Evolutionary conservation across 352 stramenopile species (phyloP).

Genomic region (Peronosclerospora sorghi): DNA sequence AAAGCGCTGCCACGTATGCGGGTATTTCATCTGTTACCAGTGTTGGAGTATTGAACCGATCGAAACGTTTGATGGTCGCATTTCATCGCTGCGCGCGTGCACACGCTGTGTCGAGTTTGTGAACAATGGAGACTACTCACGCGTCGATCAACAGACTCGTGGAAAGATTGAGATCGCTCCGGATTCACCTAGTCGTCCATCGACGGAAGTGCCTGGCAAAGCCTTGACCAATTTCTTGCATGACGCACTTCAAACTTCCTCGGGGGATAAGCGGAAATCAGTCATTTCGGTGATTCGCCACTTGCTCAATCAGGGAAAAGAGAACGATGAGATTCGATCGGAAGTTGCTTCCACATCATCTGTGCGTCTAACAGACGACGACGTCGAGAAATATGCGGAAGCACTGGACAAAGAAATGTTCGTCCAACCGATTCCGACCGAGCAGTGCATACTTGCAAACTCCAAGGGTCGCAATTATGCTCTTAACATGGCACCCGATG

Average conservation of each 20-base stretch:
- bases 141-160: conserved; percentile 21
- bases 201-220: conserved; percentile 11
- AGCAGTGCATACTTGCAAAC: conserved; percentile 28
- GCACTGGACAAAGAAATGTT: conserved; percentile 24
- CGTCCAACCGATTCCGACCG: conserved; percentile 16
- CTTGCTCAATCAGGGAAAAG: conserved; percentile 35
- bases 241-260: conserved; percentile 20
- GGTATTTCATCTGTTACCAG: too few species aligned
- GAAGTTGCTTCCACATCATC: conserved; percentile 8
- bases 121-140: conserved; percentile 36
- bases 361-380: conserved; percentile 15
- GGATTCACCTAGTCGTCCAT: conserved; percentile 6
- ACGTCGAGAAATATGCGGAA: conserved; percentile 18
- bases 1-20: too few species aligned
- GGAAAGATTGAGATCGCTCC: conserved; percentile 17
- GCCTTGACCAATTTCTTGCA: conserved; percentile 21
- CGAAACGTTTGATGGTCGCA: conserved; percentile 17
- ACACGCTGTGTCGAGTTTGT: conserved; percentile 40
- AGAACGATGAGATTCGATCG: conserved; percentile 6
- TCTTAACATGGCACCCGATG: conserved; percentile 18
- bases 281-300: conserved; percentile 53
- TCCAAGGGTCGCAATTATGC: conserved; percentile 28
- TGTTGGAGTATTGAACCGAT: conserved; percentile 14
- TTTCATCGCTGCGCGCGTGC: conserved; percentile 38
- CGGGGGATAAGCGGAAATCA: conserved; percentile 22